Evolutionary conservation across 1,284 basidiomycete genomes (phyloP).

Genomic region (Tetrapyrgos nigripes): DNA sequence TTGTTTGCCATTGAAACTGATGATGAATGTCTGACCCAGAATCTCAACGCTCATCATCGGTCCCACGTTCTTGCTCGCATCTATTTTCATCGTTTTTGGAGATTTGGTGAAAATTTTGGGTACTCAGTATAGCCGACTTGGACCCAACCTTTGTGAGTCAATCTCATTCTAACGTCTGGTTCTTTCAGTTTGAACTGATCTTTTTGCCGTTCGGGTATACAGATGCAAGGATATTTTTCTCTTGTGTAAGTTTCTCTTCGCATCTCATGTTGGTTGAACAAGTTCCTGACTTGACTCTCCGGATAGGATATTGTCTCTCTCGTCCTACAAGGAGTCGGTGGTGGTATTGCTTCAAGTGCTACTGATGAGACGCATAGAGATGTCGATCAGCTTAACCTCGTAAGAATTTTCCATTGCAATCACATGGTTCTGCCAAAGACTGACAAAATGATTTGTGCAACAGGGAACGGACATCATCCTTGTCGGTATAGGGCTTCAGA

Average conservation of each 20-base stretch:
- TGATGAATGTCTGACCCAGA: slow-evolving; percentile 21
- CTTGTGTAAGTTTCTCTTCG: background rate
- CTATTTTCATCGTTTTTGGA: slow-evolving; percentile 60
- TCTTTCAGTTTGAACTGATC: too few species aligned
- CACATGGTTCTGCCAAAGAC: background rate
- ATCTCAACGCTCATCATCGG: slow-evolving; percentile 43
- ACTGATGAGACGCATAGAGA: slow-evolving; percentile 28
- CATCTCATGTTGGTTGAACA: background rate
- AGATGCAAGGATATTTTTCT: slow-evolving; percentile 22
- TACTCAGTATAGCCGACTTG: slow-evolving; percentile 50
- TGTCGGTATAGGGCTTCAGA: slow-evolving; percentile 3
- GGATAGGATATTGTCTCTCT: slow-evolving; percentile 58
- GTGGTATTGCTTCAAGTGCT: slow-evolving; percentile 51
- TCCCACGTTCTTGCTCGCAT: slow-evolving; percentile 59
- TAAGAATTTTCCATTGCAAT: background rate
- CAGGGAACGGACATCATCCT: slow-evolving; percentile 5
- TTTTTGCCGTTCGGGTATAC: slow-evolving; percentile 18
- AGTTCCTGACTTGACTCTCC: background rate
- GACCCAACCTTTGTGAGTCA: slow-evolving; percentile 46
- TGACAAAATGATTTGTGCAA: background rate
- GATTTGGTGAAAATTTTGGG: slow-evolving; percentile 49
- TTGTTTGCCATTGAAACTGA: background rate
- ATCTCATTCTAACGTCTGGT: background rate
- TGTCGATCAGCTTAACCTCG: slow-evolving; percentile 11
- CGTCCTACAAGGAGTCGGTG: slow-evolving; percentile 59